Conservation (phyloP, 352 stramenopile species). For the Pythium pyrilobum region DNA sequence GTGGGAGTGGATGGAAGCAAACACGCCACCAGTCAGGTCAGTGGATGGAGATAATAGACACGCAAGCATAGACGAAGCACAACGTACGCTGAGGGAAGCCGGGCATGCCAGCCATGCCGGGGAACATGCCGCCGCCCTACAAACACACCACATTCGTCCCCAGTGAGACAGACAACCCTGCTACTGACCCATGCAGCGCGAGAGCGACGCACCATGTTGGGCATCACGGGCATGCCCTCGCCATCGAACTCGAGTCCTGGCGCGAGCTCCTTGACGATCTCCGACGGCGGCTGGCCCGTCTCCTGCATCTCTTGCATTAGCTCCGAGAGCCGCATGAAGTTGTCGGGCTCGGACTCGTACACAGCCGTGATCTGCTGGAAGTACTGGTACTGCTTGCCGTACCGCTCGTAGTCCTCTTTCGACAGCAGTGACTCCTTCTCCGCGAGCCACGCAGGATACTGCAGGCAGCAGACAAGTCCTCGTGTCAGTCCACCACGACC, state of each 20-base stretch:
- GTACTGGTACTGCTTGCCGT: conserved; percentile 96
- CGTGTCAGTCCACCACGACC: background rate
- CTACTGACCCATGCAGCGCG: background rate
- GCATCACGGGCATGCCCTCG: conserved; percentile 96
- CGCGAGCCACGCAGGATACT: conserved; percentile 97
- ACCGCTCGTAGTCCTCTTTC: conserved; percentile 91
- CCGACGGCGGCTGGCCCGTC: conserved; percentile 92
- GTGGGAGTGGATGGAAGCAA: background rate
- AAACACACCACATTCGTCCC: background rate
- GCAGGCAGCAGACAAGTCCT: conserved; percentile 8
- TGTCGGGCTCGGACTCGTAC: conserved; percentile 97
- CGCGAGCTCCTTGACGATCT: conserved; percentile 98
- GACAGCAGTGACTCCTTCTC: conserved; percentile 88
- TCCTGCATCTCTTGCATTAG: conserved; percentile 96
- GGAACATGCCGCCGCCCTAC: conserved; percentile 72
- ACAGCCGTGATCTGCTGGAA: conserved; percentile 96
- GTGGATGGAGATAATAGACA: background rate
- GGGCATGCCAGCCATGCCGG: conserved; percentile 78
- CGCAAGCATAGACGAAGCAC: background rate
- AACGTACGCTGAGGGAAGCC: conserved; percentile 65
- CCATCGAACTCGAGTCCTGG: conserved; percentile 96
- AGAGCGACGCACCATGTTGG: conserved; percentile 73
- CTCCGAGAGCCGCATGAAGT: conserved; percentile 93
- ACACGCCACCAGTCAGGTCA: background rate
- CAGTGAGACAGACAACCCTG: background rate